Evolutionary conservation across 805 yeast genomes (phyloP).

Genomic region (Spathaspora passalidarum): DNA sequence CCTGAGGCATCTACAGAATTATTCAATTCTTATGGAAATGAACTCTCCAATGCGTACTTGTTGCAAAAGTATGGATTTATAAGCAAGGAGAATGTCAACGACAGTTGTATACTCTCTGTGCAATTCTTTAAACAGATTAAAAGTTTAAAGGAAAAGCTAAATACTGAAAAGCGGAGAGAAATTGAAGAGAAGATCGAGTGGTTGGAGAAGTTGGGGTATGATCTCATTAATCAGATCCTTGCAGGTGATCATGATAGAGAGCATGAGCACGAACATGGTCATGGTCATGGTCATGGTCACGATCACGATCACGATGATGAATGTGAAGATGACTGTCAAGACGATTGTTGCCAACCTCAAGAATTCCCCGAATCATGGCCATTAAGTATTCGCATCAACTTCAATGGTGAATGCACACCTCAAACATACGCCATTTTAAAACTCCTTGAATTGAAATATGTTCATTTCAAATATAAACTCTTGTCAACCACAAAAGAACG

Average conservation of each 20-base stretch:
- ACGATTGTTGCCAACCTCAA: conserved; percentile 16
- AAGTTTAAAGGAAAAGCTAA: conserved; percentile 14
- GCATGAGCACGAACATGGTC: conserved; percentile 16
- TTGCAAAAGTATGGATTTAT: conserved; percentile 80
- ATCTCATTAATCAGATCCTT: conserved; percentile 25
- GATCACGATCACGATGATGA: conserved; percentile 6
- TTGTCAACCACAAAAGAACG: conserved; percentile 17
- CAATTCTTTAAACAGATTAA: conserved; percentile 39
- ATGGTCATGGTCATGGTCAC: conserved; percentile 12
- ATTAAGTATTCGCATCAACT: conserved; percentile 35
- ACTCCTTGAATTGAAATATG: conserved; percentile 26
- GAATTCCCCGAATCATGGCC: conserved; percentile 39
- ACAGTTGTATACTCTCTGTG: conserved; percentile 54
- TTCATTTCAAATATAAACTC: conserved; percentile 22
- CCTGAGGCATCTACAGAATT: conserved; percentile 56
- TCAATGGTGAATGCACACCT: conserved; percentile 43
- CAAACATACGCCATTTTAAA: conserved; percentile 40
- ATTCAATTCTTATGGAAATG: conserved; percentile 78
- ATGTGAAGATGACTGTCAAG: conserved; percentile 7
- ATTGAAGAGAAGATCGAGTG: conserved; percentile 41
- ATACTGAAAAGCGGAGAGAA: conserved; percentile 27
- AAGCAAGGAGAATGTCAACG: conserved; percentile 45
- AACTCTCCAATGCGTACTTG: conserved; percentile 59
- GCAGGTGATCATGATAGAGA: not conserved
- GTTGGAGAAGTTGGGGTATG: conserved; percentile 49